A percentile compares a stretch with the other conserved stretches of the same genome.
These are phyloP conservation scores for Candida anglica DNA, from an alignment of 805 yeast species.

Conservation along the genomic window DNA sequence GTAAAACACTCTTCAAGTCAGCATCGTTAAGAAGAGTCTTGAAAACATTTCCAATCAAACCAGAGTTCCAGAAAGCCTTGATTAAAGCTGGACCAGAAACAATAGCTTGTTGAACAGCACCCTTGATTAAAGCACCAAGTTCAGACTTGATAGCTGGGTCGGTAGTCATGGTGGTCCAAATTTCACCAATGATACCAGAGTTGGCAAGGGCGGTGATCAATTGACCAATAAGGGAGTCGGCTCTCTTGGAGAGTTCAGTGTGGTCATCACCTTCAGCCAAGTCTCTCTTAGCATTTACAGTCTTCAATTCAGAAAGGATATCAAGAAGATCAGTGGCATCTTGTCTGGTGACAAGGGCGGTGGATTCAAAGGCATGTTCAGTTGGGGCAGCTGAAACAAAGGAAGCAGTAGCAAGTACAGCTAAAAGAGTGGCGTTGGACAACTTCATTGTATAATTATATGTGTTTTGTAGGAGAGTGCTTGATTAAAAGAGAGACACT, in stretches of 20 bases:
- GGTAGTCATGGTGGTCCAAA: conserved; percentile 31
- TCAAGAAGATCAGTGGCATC: conserved; percentile 30
- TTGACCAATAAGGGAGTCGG: conserved; percentile 30
- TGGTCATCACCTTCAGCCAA: conserved; percentile 24
- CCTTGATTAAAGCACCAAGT: conserved; percentile 22
- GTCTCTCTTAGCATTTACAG: conserved; percentile 35
- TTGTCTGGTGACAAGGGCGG: conserved; percentile 28
- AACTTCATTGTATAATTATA: conserved; percentile 32
- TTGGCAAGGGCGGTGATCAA: conserved; percentile 32
- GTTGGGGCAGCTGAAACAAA: conserved; percentile 34
- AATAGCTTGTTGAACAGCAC: conserved; percentile 29
- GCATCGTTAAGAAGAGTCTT: conserved; percentile 25
- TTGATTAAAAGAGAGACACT: conserved; percentile 2
- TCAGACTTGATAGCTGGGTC: conserved; percentile 24
- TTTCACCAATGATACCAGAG: conserved; percentile 36
- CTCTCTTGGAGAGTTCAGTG: conserved; percentile 27
- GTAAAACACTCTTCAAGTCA: conserved; percentile 29
- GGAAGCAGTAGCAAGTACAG: conserved; percentile 35
- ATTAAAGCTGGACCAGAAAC: conserved; percentile 39
- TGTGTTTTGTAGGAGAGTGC: conserved; percentile 1
- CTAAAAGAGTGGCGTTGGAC: conserved; percentile 34
- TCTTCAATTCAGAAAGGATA: conserved; percentile 28
- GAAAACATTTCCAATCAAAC: conserved; percentile 31
- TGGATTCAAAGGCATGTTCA: conserved; percentile 11
- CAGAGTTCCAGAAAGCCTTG: conserved; percentile 38